Evolutionary conservation across 1,284 basidiomycete genomes (phyloP).

Genomic region (Butyriboletus regius): DNA sequence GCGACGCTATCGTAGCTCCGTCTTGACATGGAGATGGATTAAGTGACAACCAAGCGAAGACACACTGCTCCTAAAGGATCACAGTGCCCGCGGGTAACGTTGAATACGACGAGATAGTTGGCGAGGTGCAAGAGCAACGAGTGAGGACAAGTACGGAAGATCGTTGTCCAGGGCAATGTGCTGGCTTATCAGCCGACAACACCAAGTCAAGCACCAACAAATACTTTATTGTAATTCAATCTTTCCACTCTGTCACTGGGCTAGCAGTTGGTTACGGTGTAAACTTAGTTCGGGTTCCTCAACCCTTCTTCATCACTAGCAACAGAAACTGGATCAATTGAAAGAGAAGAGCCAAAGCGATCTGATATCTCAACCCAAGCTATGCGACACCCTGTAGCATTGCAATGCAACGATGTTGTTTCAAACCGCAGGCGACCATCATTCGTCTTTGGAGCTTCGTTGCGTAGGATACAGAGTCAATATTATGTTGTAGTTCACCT

Average conservation of each 20-base stretch:
- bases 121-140: not conserved
- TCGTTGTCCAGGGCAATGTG: not conserved
- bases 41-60: constrained; percentile 6
- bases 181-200: not conserved
- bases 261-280: too few relatives aligned
- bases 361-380: not conserved
- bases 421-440: not conserved
- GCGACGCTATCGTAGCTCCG: constrained; percentile 63
- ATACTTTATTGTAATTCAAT: constrained; percentile 6
- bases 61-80: constrained; percentile 6
- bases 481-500: not conserved
- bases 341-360: not conserved
- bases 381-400: not conserved
- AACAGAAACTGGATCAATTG: not conserved
- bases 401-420: too few relatives aligned
- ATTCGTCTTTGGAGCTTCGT: not conserved
- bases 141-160: not conserved
- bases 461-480: not conserved
- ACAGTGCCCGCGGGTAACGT: not conserved
- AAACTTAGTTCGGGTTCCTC: too few relatives aligned
- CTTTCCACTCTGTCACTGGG: too few relatives aligned
- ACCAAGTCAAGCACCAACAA: constrained; percentile 27
- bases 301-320: too few relatives aligned
- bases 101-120: not conserved
- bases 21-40: constrained; percentile 44